Evolutionary conservation across 257 asterid genomes (phyloP).

Genomic region (Penstemon barbatus): DNA sequence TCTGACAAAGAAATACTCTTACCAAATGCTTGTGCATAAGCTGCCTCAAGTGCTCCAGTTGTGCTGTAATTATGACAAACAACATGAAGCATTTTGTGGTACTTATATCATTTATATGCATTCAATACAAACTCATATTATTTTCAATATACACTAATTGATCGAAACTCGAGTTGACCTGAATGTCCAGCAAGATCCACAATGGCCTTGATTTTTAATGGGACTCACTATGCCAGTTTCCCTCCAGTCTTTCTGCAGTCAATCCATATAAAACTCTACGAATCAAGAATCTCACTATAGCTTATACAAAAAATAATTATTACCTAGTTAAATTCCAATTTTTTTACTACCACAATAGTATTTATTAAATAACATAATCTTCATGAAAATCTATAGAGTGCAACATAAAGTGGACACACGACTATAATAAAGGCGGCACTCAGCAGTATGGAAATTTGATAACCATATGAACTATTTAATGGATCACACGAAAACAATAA

Average conservation of each 20-base stretch:
- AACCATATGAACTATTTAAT: not conserved
- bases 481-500: slow-evolving; percentile 3
- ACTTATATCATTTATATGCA: not conserved
- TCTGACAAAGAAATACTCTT: slow-evolving; percentile 77
- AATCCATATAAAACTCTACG: slow-evolving; percentile 18
- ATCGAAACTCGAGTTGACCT: slow-evolving; percentile 48
- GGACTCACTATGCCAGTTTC: slow-evolving; percentile 83
- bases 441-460: not conserved
- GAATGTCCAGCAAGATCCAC: slow-evolving; percentile 99
- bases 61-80: slow-evolving; percentile 53
- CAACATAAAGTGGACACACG: not conserved
- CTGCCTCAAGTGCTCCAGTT: slow-evolving; percentile 98
- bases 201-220: slow-evolving; percentile 76
- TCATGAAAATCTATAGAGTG: not conserved
- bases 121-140: not conserved
- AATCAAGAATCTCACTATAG: slow-evolving; percentile 5
- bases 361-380: not conserved
- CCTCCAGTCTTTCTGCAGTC: slow-evolving; percentile 90
- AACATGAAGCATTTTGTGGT: not conserved
- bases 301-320: not conserved
- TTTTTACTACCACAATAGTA: not conserved
- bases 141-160: not conserved
- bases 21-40: slow-evolving; percentile 82
- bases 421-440: not conserved
- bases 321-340: no score